A percentile compares a stretch with the other conserved stretches of the same genome.
Conservation (phyloP, 1,284 basidiomycete genomes). For the Erythrobasidium hasegawianum region DNA sequence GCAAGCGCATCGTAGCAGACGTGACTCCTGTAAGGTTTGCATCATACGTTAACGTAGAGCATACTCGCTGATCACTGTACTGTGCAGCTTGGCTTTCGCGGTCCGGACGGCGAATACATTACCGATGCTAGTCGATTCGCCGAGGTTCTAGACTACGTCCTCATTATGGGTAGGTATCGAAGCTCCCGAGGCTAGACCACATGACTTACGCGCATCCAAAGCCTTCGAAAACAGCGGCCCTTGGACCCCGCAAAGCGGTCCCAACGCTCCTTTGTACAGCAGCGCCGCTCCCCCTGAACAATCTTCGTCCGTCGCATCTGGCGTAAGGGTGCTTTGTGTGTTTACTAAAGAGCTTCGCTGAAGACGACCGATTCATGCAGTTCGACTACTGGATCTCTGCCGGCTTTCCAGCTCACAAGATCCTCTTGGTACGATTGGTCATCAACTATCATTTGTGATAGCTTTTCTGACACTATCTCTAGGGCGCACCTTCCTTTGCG, state of each 20-base stretch:
- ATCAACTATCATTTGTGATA: too few relatives aligned
- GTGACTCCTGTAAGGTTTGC: slow-evolving; percentile 63
- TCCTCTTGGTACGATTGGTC: slow-evolving; percentile 5
- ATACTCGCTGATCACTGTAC: neutral
- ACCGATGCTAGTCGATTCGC: slow-evolving; percentile 66
- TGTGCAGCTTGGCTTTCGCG: slow-evolving; percentile 55
- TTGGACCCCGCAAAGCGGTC: slow-evolving; percentile 10
- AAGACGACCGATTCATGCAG: neutral
- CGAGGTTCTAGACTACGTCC: slow-evolving; percentile 68
- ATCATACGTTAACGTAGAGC: neutral
- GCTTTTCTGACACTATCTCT: neutral
- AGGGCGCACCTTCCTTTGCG: slow-evolving; percentile 16
- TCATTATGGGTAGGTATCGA: slow-evolving; percentile 70
- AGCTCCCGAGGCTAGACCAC: too few relatives aligned
- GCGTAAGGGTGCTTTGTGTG: too few relatives aligned
- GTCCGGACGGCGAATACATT: slow-evolving; percentile 60
- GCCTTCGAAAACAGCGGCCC: neutral
- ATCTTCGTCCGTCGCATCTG: too few relatives aligned
- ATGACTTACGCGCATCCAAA: neutral
- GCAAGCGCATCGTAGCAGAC: slow-evolving; percentile 68
- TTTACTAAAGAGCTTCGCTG: neutral
- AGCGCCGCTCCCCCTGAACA: neutral
- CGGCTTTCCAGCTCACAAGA: slow-evolving; percentile 23
- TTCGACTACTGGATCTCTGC: slow-evolving; percentile 11
- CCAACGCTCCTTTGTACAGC: slow-evolving; percentile 17